A percentile compares a stretch with the other conserved stretches of the same genome.
Evolutionary conservation across 768 basidiomycete genomes (phyloP).

Genomic region (Hericium coralloides): DNA sequence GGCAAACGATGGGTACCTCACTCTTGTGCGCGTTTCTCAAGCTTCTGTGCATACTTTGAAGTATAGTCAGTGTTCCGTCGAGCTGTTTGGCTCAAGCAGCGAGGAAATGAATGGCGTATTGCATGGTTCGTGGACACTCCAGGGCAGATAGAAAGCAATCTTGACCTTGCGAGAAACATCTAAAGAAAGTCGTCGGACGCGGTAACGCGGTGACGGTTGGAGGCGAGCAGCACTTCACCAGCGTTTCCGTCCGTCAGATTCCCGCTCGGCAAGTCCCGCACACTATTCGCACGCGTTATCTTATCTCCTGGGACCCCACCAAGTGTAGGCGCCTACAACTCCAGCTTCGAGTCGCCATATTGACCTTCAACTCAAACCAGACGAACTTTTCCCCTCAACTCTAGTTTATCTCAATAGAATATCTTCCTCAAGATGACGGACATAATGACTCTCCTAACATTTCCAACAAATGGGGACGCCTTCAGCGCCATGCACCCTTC

Average conservation of each 20-base stretch:
- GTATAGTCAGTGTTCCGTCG: conserved; percentile 20
- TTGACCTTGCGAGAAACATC: neutral
- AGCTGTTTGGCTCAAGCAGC: neutral
- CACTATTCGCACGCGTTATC: neutral
- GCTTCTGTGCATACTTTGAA: conserved; percentile 60
- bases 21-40: conserved; percentile 56
- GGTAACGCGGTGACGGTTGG: too few species aligned
- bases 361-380: too few species aligned
- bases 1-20: conserved; percentile 29
- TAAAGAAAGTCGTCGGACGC: neutral
- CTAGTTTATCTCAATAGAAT: neutral
- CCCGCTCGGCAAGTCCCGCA: neutral
- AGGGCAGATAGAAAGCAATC: neutral
- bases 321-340: neutral
- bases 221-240: neutral
- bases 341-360: too few species aligned
- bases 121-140: neutral
- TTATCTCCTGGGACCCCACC: too few species aligned
- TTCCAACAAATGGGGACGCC: conserved; percentile 35
- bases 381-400: neutral
- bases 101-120: neutral
- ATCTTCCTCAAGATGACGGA: conserved; percentile 4
- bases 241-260: neutral
- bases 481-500: conserved; percentile 36
- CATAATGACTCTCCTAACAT: conserved; percentile 8